Evolutionary conservation across 139 green algal species (phyloP), one percentile per base, ranked within the genome.

Genomic region (Chlamydomonas eustigma): DNA sequence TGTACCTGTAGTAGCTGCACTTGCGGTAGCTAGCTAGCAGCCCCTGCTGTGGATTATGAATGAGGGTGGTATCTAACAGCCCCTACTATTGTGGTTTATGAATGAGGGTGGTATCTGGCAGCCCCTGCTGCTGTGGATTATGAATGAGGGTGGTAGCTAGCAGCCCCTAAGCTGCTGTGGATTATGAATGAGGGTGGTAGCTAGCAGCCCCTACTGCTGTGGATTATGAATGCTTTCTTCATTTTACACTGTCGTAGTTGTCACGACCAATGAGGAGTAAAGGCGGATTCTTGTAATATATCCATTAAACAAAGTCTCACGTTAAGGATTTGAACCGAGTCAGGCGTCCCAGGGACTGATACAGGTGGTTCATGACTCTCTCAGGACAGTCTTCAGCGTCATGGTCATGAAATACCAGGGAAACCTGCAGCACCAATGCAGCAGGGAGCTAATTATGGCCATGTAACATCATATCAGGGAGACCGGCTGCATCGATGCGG

Each of bases 311-410:
- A 71, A n/a, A 31, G 6, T 33, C 44, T 12, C 44, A 77, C 73
- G 4, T 71, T 36, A 77, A 52, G 51, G 1, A 18, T 3, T 24
- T 30, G 18, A 69, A 69, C 35, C 22, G 1, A 1, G 33, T 35
- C 51, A 77, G 73, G 1, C 22, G 2, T 51, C 34, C 51, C 51
- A 77, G 51, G 2, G 22, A n/a, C 4, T 51, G 24, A 28, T 77
- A 77, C 51, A 71, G 5, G 2, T 28, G 35, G 33, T 65, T 65
- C 73, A 77, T 77, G 2, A 77, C 30, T 2, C 25, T 2, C 51
- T 77, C 73, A 4, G 73, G 73, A 28, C 73, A 71, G 73, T 77
- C 73, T 28, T 77, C 73, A 33, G 73, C 50, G 36, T 70, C 73
- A 3, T 36, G 35, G 32, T 52, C 51, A 2, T 34, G 28, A 34